Conservation (phyloP, 2,329 filamentous ascomycete genomes). For the Colletotrichum sp. region DNA sequence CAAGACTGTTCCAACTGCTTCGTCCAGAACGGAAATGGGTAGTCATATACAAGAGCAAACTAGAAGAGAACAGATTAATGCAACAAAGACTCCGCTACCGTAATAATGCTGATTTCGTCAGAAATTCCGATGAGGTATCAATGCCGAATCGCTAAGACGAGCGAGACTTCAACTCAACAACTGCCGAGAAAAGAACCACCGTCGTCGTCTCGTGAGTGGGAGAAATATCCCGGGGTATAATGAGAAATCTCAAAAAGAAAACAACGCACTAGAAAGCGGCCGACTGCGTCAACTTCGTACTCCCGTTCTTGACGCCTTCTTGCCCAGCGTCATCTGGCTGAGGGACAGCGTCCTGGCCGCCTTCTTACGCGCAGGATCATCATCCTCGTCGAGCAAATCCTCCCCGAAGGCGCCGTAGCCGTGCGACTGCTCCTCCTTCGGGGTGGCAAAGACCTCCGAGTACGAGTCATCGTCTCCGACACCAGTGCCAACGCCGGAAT, state of each 20-base stretch:
- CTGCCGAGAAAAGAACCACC: slow-evolving; percentile 15
- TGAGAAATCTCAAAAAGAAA: slow-evolving; percentile 18
- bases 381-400: slow-evolving; percentile 43
- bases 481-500: slow-evolving; percentile 38
- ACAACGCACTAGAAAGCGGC: slow-evolving; percentile 7
- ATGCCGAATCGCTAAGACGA: slow-evolving; percentile 9
- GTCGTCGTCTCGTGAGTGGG: slow-evolving; percentile 9
- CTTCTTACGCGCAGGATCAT: slow-evolving; percentile 48
- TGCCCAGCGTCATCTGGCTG: slow-evolving; percentile 61
- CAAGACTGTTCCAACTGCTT: not conserved
- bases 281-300: slow-evolving; percentile 12
- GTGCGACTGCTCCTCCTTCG: slow-evolving; percentile 47
- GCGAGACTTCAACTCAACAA: slow-evolving; percentile 6
- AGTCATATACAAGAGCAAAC: not conserved
- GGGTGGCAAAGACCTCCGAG: slow-evolving; percentile 58
- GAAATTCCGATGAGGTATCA: not conserved
- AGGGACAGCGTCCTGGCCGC: slow-evolving; percentile 70
- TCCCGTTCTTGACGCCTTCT: slow-evolving; percentile 25
- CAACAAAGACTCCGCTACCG: not conserved
- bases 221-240: slow-evolving; percentile 20
- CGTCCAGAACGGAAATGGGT: not conserved
- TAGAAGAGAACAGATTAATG: not conserved
- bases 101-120: slow-evolving; percentile 7
- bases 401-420: slow-evolving; percentile 44
- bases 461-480: slow-evolving; percentile 46